phyloP scores from a whole-genome alignment of 2,329 filamentous ascomycete genomes.

The Coniochaeta prunicola region DNA sequence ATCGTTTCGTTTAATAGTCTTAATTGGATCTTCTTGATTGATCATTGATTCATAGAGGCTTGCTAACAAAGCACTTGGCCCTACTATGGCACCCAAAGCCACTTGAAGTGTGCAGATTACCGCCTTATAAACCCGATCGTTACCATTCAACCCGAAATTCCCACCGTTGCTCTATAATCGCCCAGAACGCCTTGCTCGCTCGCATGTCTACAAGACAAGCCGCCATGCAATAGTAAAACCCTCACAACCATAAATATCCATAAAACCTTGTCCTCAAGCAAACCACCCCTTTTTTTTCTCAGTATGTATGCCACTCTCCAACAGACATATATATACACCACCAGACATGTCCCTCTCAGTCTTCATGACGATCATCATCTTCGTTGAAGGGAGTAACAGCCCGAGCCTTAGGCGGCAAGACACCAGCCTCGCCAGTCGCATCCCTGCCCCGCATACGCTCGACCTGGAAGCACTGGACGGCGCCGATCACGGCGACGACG shows the following conservation, averaged over 20 bases:
- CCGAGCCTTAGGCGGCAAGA: not conserved
- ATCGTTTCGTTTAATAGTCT: not conserved
- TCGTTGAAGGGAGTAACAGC: not conserved
- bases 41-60: not conserved
- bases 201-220: not conserved
- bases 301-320: not conserved
- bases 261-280: not conserved
- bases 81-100: not conserved
- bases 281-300: not conserved
- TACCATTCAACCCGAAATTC: too few relatives aligned
- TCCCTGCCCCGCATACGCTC: not conserved
- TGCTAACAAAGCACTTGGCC: not conserved
- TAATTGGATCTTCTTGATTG: not conserved
- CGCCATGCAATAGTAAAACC: not conserved
- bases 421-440: not conserved
- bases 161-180: not conserved
- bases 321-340: not conserved
- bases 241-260: not conserved
- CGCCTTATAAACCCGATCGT: not conserved
- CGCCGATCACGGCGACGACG: slow-evolving; percentile 46
- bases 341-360: not conserved
- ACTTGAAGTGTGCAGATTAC: not conserved
- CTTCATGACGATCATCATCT: not conserved
- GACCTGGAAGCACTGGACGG: slow-evolving; percentile 54
- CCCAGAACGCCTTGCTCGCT: not conserved